Conservation (phyloP, 2,329 filamentous ascomycete genomes). For the Penicillium sp. region DNA sequence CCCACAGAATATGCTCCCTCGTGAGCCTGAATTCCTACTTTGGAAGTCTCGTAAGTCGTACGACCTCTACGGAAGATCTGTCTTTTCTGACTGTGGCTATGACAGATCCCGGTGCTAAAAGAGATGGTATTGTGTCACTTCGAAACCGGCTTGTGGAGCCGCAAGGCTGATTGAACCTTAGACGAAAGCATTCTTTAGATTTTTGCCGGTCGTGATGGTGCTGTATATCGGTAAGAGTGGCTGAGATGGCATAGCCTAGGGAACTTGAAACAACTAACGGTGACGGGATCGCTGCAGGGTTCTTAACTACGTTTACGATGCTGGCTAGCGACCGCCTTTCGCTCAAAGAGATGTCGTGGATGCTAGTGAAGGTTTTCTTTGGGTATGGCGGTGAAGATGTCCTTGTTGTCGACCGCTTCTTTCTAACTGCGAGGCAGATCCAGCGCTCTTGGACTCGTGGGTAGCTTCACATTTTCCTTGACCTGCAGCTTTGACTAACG, state of each 20-base stretch:
- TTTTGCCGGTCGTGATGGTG: constrained; percentile 72
- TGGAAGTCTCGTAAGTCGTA: constrained; percentile 47
- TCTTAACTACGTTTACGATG: constrained; percentile 73
- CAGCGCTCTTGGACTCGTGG: constrained; percentile 58
- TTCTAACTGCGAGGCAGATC: constrained; percentile 41
- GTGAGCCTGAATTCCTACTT: constrained; percentile 87
- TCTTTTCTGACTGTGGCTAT: neutral
- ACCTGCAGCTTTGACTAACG: constrained; percentile 23
- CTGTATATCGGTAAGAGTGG: constrained; percentile 65
- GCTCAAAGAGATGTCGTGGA: constrained; percentile 58
- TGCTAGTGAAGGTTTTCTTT: constrained; percentile 62
- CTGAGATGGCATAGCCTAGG: constrained; percentile 11
- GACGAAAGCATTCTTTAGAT: constrained; percentile 85
- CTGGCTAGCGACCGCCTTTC: constrained; percentile 58
- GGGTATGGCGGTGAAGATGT: constrained; percentile 43
- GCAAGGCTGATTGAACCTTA: constrained; percentile 35
- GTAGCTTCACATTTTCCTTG: constrained; percentile 29
- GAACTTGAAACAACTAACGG: neutral
- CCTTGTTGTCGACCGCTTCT: constrained; percentile 16
- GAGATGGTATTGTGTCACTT: constrained; percentile 65
- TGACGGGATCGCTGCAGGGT: constrained; percentile 51
- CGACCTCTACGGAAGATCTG: neutral
- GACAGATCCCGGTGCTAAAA: constrained; percentile 77
- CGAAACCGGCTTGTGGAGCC: neutral
- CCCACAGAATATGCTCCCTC: constrained; percentile 72